Evolutionary conservation across 1,139 yeast species (phyloP).

Genomic region (Yamadazyma friedrichii): DNA sequence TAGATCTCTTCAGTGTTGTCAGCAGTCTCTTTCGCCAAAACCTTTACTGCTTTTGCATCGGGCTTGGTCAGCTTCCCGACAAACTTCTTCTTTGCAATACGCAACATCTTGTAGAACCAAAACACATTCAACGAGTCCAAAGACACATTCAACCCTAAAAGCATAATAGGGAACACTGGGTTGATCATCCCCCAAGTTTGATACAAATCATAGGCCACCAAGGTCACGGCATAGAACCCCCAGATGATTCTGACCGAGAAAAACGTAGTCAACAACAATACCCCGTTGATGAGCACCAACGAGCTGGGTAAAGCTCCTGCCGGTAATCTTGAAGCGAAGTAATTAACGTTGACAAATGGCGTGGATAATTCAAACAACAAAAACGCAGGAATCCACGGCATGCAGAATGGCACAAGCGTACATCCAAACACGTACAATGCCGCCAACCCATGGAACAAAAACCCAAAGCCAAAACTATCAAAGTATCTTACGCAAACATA

Average conservation of each 20-base stretch:
- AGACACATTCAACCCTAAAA: slow-evolving; percentile 60
- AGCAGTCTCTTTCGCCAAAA: slow-evolving; percentile 21
- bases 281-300: slow-evolving; percentile 65
- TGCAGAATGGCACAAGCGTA: slow-evolving; percentile 46
- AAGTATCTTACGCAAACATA: slow-evolving; percentile 61
- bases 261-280: slow-evolving; percentile 64
- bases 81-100: slow-evolving; percentile 58
- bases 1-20: neutral
- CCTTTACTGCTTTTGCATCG: slow-evolving; percentile 12
- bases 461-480: slow-evolving; percentile 74
- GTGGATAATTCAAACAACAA: slow-evolving; percentile 87
- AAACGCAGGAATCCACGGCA: slow-evolving; percentile 83
- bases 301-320: slow-evolving; percentile 46
- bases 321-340: slow-evolving; percentile 83
- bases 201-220: slow-evolving; percentile 55
- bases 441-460: slow-evolving; percentile 80
- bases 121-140: slow-evolving; percentile 68
- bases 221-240: slow-evolving; percentile 76
- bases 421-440: slow-evolving; percentile 74
- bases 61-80: slow-evolving; percentile 15
- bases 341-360: slow-evolving; percentile 87
- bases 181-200: slow-evolving; percentile 29
- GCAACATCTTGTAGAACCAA: slow-evolving; percentile 84
- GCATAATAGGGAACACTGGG: slow-evolving; percentile 31
- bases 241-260: slow-evolving; percentile 78